phyloP scores from a whole-genome alignment of 2,329 filamentous ascomycete species.

The Lachnellula occidentalis region DNA sequence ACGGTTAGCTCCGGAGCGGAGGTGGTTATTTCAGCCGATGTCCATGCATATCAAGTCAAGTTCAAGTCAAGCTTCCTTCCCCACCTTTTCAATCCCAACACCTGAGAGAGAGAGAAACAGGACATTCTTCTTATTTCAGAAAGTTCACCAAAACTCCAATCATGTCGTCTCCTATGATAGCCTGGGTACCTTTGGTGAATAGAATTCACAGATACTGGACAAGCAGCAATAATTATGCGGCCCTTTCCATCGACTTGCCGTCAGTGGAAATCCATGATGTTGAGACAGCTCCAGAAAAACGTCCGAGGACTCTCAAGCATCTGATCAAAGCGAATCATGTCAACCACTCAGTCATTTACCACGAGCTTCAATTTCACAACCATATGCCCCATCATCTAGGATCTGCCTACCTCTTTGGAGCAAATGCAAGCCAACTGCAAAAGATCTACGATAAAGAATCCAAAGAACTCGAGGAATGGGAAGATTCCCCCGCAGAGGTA shows the following conservation, averaged over 20 bases:
- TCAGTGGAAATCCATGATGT: constrained; percentile 71
- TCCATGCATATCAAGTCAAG: background rate
- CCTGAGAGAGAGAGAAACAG: constrained; percentile 15
- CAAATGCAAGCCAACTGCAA: constrained; percentile 65
- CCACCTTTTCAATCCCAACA: constrained; percentile 17
- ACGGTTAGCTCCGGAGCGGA: background rate
- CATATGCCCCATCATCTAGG: constrained; percentile 76
- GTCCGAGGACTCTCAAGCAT: constrained; percentile 80
- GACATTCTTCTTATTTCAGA: constrained; percentile 6
- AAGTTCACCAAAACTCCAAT: constrained; percentile 4
- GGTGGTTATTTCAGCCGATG: background rate
- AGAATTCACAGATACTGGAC: constrained; percentile 32
- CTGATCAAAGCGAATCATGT: constrained; percentile 87
- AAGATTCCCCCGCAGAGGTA: constrained; percentile 78
- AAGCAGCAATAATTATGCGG: constrained; percentile 21
- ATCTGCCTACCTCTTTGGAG: constrained; percentile 82
- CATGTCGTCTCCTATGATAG: constrained; percentile 38
- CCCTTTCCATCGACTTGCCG: constrained; percentile 50
- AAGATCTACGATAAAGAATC: constrained; percentile 74
- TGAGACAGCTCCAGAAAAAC: constrained; percentile 73
- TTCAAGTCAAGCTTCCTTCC: constrained; percentile 14
- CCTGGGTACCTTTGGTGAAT: constrained; percentile 39
- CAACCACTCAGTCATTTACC: constrained; percentile 79
- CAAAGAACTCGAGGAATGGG: constrained; percentile 71
- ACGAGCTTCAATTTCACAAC: constrained; percentile 72